Percentiles rank a stretch among this genome's conserved stretches.
phyloP scores from a whole-genome alignment of 192 early-diverging fungal species.

The Phycomyces blakesleeanus region DNA sequence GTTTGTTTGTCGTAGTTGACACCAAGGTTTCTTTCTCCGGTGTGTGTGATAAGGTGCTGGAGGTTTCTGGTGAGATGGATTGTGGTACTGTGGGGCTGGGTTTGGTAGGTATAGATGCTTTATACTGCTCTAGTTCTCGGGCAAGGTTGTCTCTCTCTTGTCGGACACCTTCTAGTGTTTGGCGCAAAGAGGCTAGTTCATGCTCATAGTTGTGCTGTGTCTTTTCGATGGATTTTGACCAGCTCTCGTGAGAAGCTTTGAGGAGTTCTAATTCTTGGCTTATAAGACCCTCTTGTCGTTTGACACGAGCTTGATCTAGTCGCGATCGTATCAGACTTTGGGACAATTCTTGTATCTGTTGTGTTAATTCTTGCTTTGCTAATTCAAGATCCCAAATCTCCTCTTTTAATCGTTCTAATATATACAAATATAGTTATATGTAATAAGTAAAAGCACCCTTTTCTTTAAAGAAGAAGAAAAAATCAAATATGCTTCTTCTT shows the following conservation, averaged over 20 bases:
- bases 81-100: background rate
- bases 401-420: conserved; percentile 32
- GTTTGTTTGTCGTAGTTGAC: background rate
- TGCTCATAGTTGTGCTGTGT: conserved; percentile 24
- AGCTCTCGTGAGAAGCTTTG: conserved; percentile 15
- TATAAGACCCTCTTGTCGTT: conserved; percentile 14
- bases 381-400: conserved; percentile 34
- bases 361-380: conserved; percentile 27
- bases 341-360: conserved; percentile 19
- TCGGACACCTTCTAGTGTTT: background rate
- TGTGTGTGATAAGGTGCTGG: background rate
- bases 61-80: background rate
- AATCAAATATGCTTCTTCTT: no score
- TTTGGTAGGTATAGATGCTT: background rate
- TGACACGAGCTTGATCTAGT: conserved; percentile 18
- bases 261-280: conserved; percentile 22
- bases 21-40: background rate
- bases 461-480: no score
- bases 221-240: conserved; percentile 14
- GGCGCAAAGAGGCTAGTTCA: background rate
- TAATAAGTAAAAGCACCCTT: background rate
- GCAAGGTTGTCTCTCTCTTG: background rate
- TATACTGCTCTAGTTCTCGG: background rate
- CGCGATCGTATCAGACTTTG: conserved; percentile 17
- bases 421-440: background rate